These are phyloP conservation scores for Naegleria lovaniensis DNA, from an alignment of 208 protist genomes.

Conservation along the genomic window DNA sequence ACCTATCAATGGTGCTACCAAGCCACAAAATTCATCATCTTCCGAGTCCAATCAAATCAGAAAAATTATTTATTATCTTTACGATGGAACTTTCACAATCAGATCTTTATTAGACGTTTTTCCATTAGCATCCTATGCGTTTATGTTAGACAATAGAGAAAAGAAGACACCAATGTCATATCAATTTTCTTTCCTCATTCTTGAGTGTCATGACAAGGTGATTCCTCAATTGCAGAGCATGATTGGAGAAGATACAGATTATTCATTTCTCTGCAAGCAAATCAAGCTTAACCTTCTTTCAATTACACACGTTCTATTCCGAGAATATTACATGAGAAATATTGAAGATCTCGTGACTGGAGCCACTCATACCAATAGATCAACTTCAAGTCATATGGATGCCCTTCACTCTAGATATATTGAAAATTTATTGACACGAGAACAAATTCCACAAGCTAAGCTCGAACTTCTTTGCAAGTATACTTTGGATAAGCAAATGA, in stretches of 20 bases:
- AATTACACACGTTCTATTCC: background rate
- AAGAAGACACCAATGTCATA: background rate
- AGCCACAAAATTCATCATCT: background rate
- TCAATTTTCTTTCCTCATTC: background rate
- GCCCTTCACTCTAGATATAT: background rate
- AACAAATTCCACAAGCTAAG: background rate
- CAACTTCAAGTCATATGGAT: background rate
- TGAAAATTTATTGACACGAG: background rate
- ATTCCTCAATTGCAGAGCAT: background rate
- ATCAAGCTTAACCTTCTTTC: background rate
- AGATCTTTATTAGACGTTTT: background rate
- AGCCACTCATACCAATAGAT: background rate
- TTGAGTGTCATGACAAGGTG: background rate
- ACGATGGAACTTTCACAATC: background rate
- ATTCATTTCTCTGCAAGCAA: background rate
- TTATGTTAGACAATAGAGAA: background rate
- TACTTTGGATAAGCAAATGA: background rate
- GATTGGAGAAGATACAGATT: background rate
- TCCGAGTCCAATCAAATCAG: background rate
- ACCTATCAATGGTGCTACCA: background rate
- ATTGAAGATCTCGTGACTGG: background rate
- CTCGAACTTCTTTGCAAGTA: background rate
- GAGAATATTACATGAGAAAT: conserved; percentile 14
- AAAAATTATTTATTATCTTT: background rate
- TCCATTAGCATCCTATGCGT: background rate